These are phyloP conservation scores for Didymella sp. DNA, from an alignment of 2,329 filamentous ascomycete genomes.

Conservation along the genomic window DNA sequence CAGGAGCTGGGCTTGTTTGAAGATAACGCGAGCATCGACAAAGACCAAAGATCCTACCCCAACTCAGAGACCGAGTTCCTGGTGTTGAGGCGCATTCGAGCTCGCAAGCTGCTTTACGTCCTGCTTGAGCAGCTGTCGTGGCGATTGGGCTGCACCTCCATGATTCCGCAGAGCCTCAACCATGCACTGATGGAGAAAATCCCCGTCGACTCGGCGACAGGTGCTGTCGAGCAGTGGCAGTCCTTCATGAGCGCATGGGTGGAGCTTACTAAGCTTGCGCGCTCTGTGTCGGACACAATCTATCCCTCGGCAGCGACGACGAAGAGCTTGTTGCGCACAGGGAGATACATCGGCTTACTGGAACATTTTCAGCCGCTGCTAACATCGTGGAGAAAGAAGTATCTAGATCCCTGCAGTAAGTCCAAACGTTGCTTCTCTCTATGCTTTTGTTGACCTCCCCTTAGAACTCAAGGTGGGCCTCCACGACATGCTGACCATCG, in stretches of 20 bases:
- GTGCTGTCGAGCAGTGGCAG: slow-evolving; percentile 56
- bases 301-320: slow-evolving; percentile 56
- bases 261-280: slow-evolving; percentile 53
- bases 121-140: slow-evolving; percentile 61
- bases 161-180: slow-evolving; percentile 57
- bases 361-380: slow-evolving; percentile 55
- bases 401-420: slow-evolving; percentile 49
- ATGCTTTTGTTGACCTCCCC: background rate
- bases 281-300: slow-evolving; percentile 61
- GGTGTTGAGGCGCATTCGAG: slow-evolving; percentile 42
- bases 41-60: slow-evolving; percentile 45
- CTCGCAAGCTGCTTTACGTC: slow-evolving; percentile 51
- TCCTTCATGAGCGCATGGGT: slow-evolving; percentile 61
- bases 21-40: slow-evolving; percentile 47
- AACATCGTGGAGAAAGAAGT: slow-evolving; percentile 50
- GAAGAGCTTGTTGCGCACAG: slow-evolving; percentile 53
- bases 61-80: slow-evolving; percentile 42
- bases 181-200: slow-evolving; percentile 51
- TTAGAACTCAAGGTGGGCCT: slow-evolving; percentile 48
- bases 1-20: slow-evolving; percentile 62
- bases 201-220: slow-evolving; percentile 47
- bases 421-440: fast-evolving
- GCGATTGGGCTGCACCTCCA: slow-evolving; percentile 59
- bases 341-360: slow-evolving; percentile 59
- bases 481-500: slow-evolving; percentile 60